A percentile compares a stretch with the other conserved stretches of the same genome.
Evolutionary conservation across 2,329 filamentous ascomycete species (phyloP).

Genomic region (Fonsecaea pugnacius): DNA sequence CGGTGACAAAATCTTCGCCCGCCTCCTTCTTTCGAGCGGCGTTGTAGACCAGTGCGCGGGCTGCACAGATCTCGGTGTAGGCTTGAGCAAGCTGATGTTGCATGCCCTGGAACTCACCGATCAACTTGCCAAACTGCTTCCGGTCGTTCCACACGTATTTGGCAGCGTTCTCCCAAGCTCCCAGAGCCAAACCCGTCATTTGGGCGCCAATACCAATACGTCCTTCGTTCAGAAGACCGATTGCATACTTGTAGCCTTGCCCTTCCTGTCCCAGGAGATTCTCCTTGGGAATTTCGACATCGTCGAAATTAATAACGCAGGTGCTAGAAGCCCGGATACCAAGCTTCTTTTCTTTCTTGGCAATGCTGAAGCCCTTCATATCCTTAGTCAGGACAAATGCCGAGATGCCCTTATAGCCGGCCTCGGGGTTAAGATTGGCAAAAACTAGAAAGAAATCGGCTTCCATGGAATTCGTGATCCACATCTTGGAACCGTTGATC

Average conservation of each 20-base stretch:
- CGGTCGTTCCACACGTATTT: slow-evolving; percentile 98
- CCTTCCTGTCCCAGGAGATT: slow-evolving; percentile 88
- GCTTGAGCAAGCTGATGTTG: slow-evolving; percentile 97
- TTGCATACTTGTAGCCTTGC: slow-evolving; percentile 97
- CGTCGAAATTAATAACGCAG: slow-evolving; percentile 96
- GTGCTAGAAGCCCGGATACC: slow-evolving; percentile 95
- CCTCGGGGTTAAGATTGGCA: slow-evolving; percentile 87
- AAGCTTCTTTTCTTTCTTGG: slow-evolving; percentile 99
- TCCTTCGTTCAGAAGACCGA: slow-evolving; percentile 90
- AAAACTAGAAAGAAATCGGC: slow-evolving; percentile 97
- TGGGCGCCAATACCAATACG: slow-evolving; percentile 97
- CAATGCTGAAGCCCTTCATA: slow-evolving; percentile 85
- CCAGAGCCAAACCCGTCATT: slow-evolving; percentile 95
- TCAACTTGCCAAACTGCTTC: slow-evolving; percentile 89
- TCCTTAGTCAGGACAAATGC: slow-evolving; percentile 94
- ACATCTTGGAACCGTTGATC: slow-evolving; percentile 96
- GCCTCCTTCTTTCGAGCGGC: slow-evolving; percentile 98
- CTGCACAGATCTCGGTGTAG: slow-evolving; percentile 90
- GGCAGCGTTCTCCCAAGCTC: slow-evolving; percentile 93
- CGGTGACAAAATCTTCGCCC: slow-evolving; percentile 89
- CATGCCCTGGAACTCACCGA: slow-evolving; percentile 99
- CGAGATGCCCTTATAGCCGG: slow-evolving; percentile 95
- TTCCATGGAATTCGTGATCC: slow-evolving; percentile 98
- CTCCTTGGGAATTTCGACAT: slow-evolving; percentile 84
- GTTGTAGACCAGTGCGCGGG: slow-evolving; percentile 91